These are phyloP conservation scores for Citrus reticulata DNA, from an alignment of 345 rosid species.

Conservation along the genomic window DNA sequence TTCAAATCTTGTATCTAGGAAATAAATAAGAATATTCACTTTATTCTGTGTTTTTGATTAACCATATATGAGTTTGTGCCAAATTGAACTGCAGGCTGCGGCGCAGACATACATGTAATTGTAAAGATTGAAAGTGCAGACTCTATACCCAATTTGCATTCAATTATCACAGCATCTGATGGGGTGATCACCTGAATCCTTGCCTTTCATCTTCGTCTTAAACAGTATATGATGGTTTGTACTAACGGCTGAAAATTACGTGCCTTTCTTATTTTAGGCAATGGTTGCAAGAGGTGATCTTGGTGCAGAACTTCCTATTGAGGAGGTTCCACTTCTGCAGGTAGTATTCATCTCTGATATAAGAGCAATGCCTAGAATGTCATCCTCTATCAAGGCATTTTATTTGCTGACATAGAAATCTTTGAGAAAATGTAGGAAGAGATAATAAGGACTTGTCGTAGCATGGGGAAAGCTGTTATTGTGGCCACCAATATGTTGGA, in stretches of 20 bases:
- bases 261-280: constrained; percentile 46
- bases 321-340: constrained; percentile 99
- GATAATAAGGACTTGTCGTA: constrained; percentile 85
- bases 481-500: constrained; percentile 99
- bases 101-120: constrained; percentile 85
- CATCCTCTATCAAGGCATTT: constrained; percentile 9
- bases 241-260: constrained; percentile 2
- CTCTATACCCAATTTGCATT: constrained; percentile 89
- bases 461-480: constrained; percentile 99
- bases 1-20: not conserved
- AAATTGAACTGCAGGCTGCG: constrained; percentile 48
- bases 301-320: constrained; percentile 99
- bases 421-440: constrained; percentile 53
- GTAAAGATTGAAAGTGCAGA: constrained; percentile 97
- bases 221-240: constrained; percentile 5
- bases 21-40: not conserved
- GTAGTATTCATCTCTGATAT: constrained; percentile 36
- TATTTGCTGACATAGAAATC: constrained; percentile 7
- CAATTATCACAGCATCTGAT: constrained; percentile 97
- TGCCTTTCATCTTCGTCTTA: constrained; percentile 13
- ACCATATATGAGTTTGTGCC: constrained; percentile 5
- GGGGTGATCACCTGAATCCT: constrained; percentile 59
- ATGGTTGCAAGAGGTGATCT: constrained; percentile 99
- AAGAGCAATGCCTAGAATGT: constrained; percentile 7
- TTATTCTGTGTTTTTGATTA: not conserved